phyloP scores from a whole-genome alignment of 2,329 filamentous ascomycete species.

The Trichoderma koningiopsis region DNA sequence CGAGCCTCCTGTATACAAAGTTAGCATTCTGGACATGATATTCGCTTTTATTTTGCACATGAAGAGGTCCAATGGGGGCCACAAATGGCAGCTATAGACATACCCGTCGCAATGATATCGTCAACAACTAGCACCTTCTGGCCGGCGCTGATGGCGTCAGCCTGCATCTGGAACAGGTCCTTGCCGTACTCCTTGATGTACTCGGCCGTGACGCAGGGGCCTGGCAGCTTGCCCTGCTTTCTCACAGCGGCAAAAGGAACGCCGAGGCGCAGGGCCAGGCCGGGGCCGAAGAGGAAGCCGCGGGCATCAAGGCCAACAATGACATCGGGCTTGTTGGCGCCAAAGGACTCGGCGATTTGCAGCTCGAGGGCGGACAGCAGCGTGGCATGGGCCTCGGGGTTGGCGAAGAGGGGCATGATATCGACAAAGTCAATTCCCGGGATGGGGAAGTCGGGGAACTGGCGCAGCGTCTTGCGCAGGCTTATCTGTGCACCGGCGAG shows the following conservation, averaged over 20 bases:
- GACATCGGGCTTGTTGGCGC: slow-evolving; percentile 73
- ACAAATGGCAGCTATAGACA: slow-evolving; percentile 38
- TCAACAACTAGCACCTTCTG: slow-evolving; percentile 93
- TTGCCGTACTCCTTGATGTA: slow-evolving; percentile 96
- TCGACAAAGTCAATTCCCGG: slow-evolving; percentile 96
- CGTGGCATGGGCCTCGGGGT: slow-evolving; percentile 70
- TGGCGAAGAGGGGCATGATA: slow-evolving; percentile 93
- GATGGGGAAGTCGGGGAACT: slow-evolving; percentile 89
- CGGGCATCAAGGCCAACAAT: slow-evolving; percentile 91
- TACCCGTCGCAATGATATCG: slow-evolving; percentile 98
- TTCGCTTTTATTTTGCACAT: background rate
- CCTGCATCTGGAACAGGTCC: slow-evolving; percentile 96
- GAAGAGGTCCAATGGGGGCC: slow-evolving; percentile 7
- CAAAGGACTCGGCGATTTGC: slow-evolving; percentile 68
- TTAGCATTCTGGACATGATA: background rate
- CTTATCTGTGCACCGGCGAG: slow-evolving; percentile 69
- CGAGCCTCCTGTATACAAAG: slow-evolving; percentile 71
- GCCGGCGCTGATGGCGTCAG: slow-evolving; percentile 77
- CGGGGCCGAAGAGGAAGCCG: slow-evolving; percentile 93
- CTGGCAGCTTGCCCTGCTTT: slow-evolving; percentile 95
- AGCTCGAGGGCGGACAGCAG: slow-evolving; percentile 85
- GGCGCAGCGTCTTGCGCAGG: slow-evolving; percentile 73
- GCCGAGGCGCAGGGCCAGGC: slow-evolving; percentile 78
- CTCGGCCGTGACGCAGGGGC: slow-evolving; percentile 78
- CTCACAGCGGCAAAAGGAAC: slow-evolving; percentile 90